These are phyloP conservation scores for Abortiporus biennis DNA, from an alignment of 1,284 basidiomycete genomes.

Conservation along the genomic window DNA sequence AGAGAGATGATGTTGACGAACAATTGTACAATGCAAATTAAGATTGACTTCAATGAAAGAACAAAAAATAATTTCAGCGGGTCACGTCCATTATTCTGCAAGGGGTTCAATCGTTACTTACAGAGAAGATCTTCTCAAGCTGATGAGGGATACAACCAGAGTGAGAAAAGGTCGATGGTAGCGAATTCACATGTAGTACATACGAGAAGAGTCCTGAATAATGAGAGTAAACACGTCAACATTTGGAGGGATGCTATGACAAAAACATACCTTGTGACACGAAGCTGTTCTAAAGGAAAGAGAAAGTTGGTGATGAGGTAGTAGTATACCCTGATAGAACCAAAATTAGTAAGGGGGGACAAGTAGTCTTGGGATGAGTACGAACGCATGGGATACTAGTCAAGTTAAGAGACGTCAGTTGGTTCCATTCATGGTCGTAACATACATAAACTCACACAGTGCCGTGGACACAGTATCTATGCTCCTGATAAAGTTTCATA, in stretches of 20 bases:
- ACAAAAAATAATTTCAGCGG: background rate
- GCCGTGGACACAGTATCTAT: constrained; percentile 21
- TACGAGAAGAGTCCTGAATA: constrained; percentile 31
- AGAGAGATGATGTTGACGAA: too few species aligned
- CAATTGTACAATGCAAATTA: background rate
- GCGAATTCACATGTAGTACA: too few species aligned
- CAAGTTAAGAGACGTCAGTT: background rate
- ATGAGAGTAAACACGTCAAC: background rate
- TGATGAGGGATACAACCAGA: background rate
- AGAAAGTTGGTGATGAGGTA: constrained; percentile 32
- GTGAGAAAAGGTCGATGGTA: too few species aligned
- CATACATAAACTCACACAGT: constrained; percentile 18
- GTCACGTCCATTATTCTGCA: background rate
- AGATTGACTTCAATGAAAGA: background rate
- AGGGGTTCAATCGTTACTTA: too few species aligned
- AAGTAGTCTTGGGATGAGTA: background rate
- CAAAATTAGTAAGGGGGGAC: background rate
- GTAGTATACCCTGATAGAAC: constrained; percentile 25
- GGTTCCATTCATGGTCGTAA: background rate
- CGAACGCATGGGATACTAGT: constrained; percentile 32
- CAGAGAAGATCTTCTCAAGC: background rate
- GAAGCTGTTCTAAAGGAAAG: constrained; percentile 23
- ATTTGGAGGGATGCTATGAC: too few species aligned
- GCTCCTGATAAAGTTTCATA: constrained; percentile 15
- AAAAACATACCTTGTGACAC: constrained; percentile 28